Base-by-base conservation (phyloP, 2,329 filamentous ascomycete genomes). In the Aspergillus brunneoviolaceus region DNA sequence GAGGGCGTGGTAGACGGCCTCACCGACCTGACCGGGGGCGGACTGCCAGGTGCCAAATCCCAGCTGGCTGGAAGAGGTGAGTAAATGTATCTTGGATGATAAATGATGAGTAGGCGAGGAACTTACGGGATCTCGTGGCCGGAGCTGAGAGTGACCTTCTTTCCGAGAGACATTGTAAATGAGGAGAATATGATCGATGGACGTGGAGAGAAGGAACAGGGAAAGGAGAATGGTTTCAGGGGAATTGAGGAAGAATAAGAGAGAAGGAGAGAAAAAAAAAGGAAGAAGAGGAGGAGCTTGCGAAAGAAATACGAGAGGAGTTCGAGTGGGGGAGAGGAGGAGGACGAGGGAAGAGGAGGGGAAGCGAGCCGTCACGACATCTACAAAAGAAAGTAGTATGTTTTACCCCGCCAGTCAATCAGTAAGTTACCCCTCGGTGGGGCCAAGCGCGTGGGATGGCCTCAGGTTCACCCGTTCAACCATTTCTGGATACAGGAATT, bases 1-100 rank as follows among this genome's bases (percentile, higher is more conserved):
- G 59, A 77, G 62, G 49, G 75, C 75, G 62, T 76, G 65, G 61
- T 74, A 77, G 59, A 77, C 74, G 25, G 74, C 72, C 64, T 74
- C 72, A 39, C 74, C 75, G 52, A 77, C 75, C 65, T 77, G 66
- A 49, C 75, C 74, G 57, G 75, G 75, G 59, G 67, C 72, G 45
- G 75, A 73, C 60, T 77, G 75, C 75, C 75, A 77, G 60, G 75
- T 77, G 54, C 75, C 75, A 57, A 76, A 77, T 60, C 75, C 75
- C 65, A 76, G 66, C 60, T 74, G 72, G 62, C 74, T 77, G 51
- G 14, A 31, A n/a, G 39, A 6, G 49, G 60, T 62, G 45, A 59
- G 59, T 45, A 23, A 23, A 49, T 29, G 21, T 11, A 4, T 51
- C 10, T 11, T 11, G 25, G 12, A 16, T 21, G 16, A 2, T 19